Base-by-base conservation (phyloP, 2,329 filamentous ascomycete species). In the Fusarium anthophilum region DNA sequence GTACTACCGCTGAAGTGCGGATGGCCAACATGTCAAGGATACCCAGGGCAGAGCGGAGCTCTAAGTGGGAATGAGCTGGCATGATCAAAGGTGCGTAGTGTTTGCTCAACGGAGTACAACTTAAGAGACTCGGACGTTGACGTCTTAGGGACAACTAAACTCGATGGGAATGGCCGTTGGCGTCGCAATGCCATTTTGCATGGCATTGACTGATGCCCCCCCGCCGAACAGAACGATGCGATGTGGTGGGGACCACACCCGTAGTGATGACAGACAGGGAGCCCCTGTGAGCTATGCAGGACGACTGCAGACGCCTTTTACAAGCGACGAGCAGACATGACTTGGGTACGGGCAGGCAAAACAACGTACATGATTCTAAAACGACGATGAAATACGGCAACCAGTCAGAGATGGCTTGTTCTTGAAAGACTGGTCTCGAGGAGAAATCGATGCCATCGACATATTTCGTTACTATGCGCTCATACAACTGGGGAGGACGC, bases 11-110 rank as follows among this genome's bases (percentile, higher is more conserved):
- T 74, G 67, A 77, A 70, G 68, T 70, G 55, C 57, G 64, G 72
- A 77, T 69, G 72, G 75, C 61, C 68, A 73, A 78, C 72, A 78
- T 69, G 71, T 76, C 75, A 76, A 78, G 77, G 76, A 76, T 78
- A 69, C 75, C 74, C 63, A 75, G 69, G 67, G 54, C 61, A 68
- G 66, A 65, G 75, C 72, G 74, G 77, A 77, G 72, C 72, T 74
- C 56, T 64, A 67, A 60, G 72, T 76, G 76, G 72, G 74, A 77
- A 75, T 70, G 72, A 67, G 62, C 74, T 78, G 75, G 77, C 74
- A 78, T 78, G 77, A 78, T 77, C 66, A 76, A 70, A 73, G 74
- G 75, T 77, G 74, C 75, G 72, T 76, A 72, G 73, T 66, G 62
- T 70, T 55, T 72, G 53, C 70, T 75, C 70, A 66, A 77, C 70